phyloP scores from a whole-genome alignment of 495 filamentous ascomycete species.

The Echria macrotheca region DNA sequence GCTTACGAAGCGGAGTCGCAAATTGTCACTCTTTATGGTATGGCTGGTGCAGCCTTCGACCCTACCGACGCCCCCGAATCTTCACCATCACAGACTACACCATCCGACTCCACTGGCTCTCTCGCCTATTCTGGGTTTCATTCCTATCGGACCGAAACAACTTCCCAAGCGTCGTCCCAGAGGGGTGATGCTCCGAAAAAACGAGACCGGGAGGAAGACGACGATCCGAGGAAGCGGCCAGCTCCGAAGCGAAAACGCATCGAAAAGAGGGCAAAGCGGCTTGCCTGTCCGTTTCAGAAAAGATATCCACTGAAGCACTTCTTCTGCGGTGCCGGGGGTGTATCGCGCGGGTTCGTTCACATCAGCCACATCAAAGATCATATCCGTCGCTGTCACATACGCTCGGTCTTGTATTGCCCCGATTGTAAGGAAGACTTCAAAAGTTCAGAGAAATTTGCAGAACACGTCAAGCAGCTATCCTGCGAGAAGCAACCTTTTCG shows the following conservation, averaged over 20 bases:
- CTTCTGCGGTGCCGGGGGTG: neutral
- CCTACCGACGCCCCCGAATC: neutral
- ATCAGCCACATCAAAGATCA: neutral
- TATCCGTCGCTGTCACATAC: neutral
- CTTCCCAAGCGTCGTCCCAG: neutral
- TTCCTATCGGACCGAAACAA: neutral
- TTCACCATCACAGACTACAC: neutral
- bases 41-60: neutral
- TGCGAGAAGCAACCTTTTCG: neutral
- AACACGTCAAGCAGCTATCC: neutral
- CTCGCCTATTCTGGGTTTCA: neutral
- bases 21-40: neutral
- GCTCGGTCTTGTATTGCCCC: neutral
- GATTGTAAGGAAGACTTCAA: neutral
- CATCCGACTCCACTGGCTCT: neutral
- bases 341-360: neutral
- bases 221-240: neutral
- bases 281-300: conserved; percentile 1
- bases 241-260: neutral
- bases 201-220: neutral
- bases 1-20: neutral
- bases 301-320: neutral
- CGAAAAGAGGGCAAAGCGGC: neutral
- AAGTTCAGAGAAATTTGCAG: neutral
- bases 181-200: neutral